Conservation (phyloP, 371 early-diverging fungal species). For the Rhizomucor pusillus region DNA sequence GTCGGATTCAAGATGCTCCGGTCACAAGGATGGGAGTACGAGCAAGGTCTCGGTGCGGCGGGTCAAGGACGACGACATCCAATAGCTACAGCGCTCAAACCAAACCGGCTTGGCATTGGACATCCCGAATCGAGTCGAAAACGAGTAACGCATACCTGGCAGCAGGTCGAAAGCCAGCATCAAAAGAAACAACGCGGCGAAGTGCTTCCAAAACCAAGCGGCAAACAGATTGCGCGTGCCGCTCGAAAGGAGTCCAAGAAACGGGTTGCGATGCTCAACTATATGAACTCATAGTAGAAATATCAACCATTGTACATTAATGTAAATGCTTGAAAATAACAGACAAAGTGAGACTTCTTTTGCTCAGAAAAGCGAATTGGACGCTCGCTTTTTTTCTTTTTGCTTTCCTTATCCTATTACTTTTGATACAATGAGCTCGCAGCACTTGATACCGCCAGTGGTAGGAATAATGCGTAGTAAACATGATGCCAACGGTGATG, state of each 20-base stretch:
- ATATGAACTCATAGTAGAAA: constrained; percentile 17
- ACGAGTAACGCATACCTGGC: constrained; percentile 25
- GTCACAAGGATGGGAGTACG: constrained; percentile 55
- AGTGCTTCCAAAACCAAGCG: constrained; percentile 11
- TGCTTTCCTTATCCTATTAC: background rate
- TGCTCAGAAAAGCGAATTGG: too few species aligned
- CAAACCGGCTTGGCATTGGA: constrained; percentile 48
- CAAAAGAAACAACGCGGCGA: constrained; percentile 5
- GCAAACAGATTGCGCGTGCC: constrained; percentile 23
- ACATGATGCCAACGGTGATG: constrained; percentile 2
- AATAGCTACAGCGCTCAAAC: constrained; percentile 45
- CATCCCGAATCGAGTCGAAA: constrained; percentile 2
- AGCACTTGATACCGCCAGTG: constrained; percentile 81
- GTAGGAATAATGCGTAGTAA: constrained; percentile 30
- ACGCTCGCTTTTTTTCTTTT: background rate
- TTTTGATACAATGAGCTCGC: constrained; percentile 56
- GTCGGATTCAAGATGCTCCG: constrained; percentile 48
- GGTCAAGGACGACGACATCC: constrained; percentile 50
- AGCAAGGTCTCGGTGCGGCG: constrained; percentile 46
- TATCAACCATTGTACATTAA: too few species aligned
- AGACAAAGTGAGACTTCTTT: too few species aligned
- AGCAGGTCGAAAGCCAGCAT: constrained; percentile 17
- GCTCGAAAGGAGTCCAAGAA: constrained; percentile 18
- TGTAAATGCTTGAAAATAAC: too few species aligned
- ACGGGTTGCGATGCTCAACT: constrained; percentile 17